phyloP scores from a whole-genome alignment of 345 rosid species.

The Fremontodendron californicum region DNA sequence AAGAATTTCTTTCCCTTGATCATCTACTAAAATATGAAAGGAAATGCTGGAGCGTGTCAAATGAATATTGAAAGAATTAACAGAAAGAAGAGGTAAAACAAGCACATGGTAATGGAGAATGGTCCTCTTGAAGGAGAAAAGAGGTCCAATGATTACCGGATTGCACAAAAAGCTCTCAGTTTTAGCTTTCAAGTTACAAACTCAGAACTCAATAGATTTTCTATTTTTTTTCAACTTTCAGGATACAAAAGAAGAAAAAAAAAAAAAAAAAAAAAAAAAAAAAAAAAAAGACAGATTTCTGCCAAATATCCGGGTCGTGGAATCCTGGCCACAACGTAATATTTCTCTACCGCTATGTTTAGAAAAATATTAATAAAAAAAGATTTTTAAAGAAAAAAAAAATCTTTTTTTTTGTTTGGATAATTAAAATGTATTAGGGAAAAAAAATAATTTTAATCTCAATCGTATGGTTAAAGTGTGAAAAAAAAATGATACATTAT shows the following conservation, averaged over 20 bases:
- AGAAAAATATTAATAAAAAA: too few species aligned
- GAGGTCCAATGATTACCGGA: constrained; percentile 21
- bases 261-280: too few species aligned
- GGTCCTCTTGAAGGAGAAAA: constrained; percentile 24
- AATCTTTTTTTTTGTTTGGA: too few species aligned
- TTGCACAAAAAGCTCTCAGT: constrained; percentile 27
- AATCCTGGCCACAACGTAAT: background rate
- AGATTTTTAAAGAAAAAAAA: too few species aligned
- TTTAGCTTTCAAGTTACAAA: background rate
- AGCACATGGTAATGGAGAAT: constrained; percentile 31
- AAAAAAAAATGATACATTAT: too few species aligned
- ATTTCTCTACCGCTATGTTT: too few species aligned
- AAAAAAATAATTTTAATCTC: too few species aligned
- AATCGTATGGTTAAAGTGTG: too few species aligned
- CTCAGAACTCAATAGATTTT: background rate
- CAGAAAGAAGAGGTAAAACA: background rate
- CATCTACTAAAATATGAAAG: background rate
- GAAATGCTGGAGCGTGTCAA: background rate
- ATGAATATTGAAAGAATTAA: too few species aligned
- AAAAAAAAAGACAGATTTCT: background rate
- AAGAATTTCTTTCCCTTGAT: too few species aligned
- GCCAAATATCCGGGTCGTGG: background rate
- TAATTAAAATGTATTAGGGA: too few species aligned
- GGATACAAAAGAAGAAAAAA: too few species aligned
- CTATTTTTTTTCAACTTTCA: background rate